Base-by-base conservation (phyloP, 2,329 filamentous ascomycete species). In the Colletotrichum incanum region DNA sequence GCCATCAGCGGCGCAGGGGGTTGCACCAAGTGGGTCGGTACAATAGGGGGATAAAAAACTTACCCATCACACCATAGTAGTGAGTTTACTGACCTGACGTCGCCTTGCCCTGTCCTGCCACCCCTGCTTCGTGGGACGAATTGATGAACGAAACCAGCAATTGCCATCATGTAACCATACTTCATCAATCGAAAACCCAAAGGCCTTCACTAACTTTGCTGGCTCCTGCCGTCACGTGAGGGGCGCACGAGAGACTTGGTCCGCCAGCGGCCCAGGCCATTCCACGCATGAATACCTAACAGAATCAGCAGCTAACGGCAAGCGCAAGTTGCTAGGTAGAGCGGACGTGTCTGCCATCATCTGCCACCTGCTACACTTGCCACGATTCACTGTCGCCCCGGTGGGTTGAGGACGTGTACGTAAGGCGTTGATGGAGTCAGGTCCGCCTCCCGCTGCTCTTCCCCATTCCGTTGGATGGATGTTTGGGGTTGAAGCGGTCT, bases 401-500 rank as follows among this genome's bases (percentile, higher is more conserved):
- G 43, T 20, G 20, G 43, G 6, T 45, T 23, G n/a, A 49, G 45
- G n/a, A 37, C 34, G 34, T 31, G 28, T 31, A 31, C 28, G 28
- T 31, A 43, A 43, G 41, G 18, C 43, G 43, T 50, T 12, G 47
- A 28, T 7, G 23, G 23, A 18, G 58, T 47, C 62, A 56, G 55
- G 56, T 41, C 31, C 43, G 28, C 59, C 23, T n/a, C n/a, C 39
- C 39, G 28, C 43, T 37, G 28, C 41, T 34, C 12, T 20, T 31
- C 28, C 28, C 28, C 28, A 6, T 31, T 31, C 55, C 43, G 18
- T 37, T 49, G 43, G 43, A 26, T 45, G 43, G 37, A 23, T 58
- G 34, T 20, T 41, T 59, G 56, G 18, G 37, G 45, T n/a, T 47
- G 58, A 58, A 55, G 26, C 54, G n/a, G 43, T 61, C 28, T 47